Percentiles rank a stretch among this genome's conserved stretches.
phyloP scores from a whole-genome alignment of 495 filamentous ascomycete species.

The Daldinia loculata region DNA sequence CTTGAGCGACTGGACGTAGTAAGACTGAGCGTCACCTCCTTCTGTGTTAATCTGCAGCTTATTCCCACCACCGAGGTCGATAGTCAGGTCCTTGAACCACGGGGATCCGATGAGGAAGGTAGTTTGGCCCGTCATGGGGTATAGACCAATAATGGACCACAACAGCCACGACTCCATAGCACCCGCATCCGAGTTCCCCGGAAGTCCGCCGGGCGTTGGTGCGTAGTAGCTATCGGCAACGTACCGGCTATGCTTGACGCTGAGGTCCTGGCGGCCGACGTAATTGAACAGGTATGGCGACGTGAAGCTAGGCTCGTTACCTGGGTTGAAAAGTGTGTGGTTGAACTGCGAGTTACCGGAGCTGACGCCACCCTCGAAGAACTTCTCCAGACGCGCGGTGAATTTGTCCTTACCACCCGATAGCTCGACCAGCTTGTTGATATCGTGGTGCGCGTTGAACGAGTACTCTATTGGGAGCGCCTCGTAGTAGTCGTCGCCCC shows the following conservation, averaged over 20 bases:
- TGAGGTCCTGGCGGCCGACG: conserved; percentile 66
- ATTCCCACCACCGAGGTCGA: conserved; percentile 64
- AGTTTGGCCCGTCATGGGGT: conserved; percentile 70
- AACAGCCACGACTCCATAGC: conserved; percentile 76
- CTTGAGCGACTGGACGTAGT: conserved; percentile 63
- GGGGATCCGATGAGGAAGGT: conserved; percentile 71
- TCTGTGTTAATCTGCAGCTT: conserved; percentile 65
- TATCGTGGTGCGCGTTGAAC: conserved; percentile 74
- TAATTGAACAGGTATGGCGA: conserved; percentile 78
- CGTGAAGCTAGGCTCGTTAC: conserved; percentile 75
- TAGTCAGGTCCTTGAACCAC: conserved; percentile 67
- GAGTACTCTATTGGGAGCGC: conserved; percentile 74
- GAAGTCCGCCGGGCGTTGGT: conserved; percentile 61
- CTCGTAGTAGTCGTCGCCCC: conserved; percentile 68
- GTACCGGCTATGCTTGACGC: conserved; percentile 62
- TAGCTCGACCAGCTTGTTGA: conserved; percentile 63
- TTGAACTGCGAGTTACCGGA: conserved; percentile 57
- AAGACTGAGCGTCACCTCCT: conserved; percentile 53
- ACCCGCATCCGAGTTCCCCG: conserved; percentile 74
- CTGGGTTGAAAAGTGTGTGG: conserved; percentile 71
- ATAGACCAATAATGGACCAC: conserved; percentile 77
- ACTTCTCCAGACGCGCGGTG: conserved; percentile 66
- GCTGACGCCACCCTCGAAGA: conserved; percentile 67
- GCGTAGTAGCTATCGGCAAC: conserved; percentile 66
- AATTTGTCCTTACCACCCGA: conserved; percentile 68